phyloP scores from a whole-genome alignment of 768 basidiomycete species.

The Leucosporidium creatinivorum region DNA sequence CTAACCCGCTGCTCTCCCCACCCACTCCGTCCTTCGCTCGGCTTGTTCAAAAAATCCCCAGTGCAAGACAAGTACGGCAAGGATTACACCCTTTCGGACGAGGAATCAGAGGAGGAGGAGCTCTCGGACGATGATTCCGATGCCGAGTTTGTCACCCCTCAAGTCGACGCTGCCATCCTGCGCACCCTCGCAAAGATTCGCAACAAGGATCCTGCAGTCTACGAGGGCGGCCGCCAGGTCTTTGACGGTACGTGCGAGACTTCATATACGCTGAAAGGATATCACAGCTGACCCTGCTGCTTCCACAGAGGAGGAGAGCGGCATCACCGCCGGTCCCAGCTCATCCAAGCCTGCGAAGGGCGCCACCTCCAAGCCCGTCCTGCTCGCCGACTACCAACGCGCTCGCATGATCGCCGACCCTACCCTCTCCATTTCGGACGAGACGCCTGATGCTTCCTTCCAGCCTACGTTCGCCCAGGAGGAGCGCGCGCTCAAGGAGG shows the following conservation, averaged over 20 bases:
- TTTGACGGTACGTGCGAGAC: conserved; percentile 61
- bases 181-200: conserved; percentile 79
- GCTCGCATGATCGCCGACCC: conserved; percentile 39
- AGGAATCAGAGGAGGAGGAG: conserved; percentile 49
- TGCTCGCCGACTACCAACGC: conserved; percentile 44
- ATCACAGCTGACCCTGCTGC: neutral
- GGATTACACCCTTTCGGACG: conserved; percentile 42
- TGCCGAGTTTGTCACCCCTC: conserved; percentile 87
- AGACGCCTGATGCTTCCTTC: conserved; percentile 43
- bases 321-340: neutral
- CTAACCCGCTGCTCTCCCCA: neutral
- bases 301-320: conserved; percentile 29
- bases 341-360: conserved; percentile 12
- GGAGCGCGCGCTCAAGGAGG: conserved; percentile 62
- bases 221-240: conserved; percentile 60
- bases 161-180: conserved; percentile 87
- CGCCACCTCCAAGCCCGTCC: conserved; percentile 38
- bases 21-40: neutral
- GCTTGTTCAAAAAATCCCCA: conserved; percentile 37
- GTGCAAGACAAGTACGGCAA: conserved; percentile 72
- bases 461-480: conserved; percentile 68
- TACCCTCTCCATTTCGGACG: conserved; percentile 31
- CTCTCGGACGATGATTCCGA: conserved; percentile 65
- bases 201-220: conserved; percentile 75
- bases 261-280: neutral